Percentiles rank a stretch among this genome's conserved stretches.
phyloP scores from a whole-genome alignment of 768 basidiomycete genomes.

The Suillus placidus region DNA sequence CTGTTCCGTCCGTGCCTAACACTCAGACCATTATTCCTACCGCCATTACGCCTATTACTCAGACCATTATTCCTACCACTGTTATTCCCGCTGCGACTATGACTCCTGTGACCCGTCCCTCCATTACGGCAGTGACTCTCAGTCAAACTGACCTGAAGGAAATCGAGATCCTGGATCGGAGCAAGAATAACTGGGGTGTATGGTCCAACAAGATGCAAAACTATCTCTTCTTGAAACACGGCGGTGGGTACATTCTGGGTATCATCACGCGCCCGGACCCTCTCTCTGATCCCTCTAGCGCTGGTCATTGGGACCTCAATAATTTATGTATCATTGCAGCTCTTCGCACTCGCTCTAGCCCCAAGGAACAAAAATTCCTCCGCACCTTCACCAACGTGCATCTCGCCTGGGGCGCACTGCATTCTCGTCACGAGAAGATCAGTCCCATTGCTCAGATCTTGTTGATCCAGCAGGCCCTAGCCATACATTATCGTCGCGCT shows the following conservation, averaged over 20 bases:
- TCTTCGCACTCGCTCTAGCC: not conserved
- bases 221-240: not conserved
- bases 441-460: constrained; percentile 18
- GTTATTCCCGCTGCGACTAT: too few relatives aligned
- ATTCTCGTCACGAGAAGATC: constrained; percentile 18
- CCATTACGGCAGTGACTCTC: too few relatives aligned
- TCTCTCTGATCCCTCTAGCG: not conserved
- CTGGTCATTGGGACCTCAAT: constrained; percentile 11
- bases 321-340: constrained; percentile 11
- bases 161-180: not conserved
- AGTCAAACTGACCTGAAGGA: too few relatives aligned
- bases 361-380: constrained; percentile 3
- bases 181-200: constrained; percentile 5
- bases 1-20: too few relatives aligned
- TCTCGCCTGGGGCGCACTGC: constrained; percentile 16
- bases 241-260: constrained; percentile 5
- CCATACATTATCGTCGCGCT: constrained; percentile 6
- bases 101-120: too few relatives aligned
- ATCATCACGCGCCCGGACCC: not conserved
- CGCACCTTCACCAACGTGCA: not conserved
- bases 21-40: too few relatives aligned
- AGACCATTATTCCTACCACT: too few relatives aligned
- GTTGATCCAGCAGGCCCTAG: not conserved
- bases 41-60: too few relatives aligned
- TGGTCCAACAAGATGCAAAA: constrained; percentile 5